phyloP scores from a whole-genome alignment of 2,329 filamentous ascomycete genomes.

The Fonsecaea erecta region DNA sequence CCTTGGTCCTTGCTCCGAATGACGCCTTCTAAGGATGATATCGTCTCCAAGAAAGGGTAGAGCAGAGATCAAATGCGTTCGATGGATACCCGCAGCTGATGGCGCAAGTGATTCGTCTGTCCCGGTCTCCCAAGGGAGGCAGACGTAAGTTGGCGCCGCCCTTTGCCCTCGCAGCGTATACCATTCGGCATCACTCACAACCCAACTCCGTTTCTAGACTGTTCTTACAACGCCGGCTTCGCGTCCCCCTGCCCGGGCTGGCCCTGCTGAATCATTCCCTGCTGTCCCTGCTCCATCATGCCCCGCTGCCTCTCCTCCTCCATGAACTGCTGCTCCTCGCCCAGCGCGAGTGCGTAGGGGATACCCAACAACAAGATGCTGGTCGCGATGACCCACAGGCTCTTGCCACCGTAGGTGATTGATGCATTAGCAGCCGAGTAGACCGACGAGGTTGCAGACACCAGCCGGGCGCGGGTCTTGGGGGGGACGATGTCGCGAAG shows the following conservation, averaged over 20 bases:
- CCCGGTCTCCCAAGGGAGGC: background rate
- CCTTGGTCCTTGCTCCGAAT: background rate
- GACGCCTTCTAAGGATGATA: background rate
- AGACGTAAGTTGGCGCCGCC: background rate
- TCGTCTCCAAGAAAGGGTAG: background rate
- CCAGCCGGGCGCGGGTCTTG: slow-evolving; percentile 70
- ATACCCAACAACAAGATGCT: slow-evolving; percentile 88
- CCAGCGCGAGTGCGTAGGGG: slow-evolving; percentile 88
- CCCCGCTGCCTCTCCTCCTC: slow-evolving; percentile 98
- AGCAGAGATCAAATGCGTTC: background rate
- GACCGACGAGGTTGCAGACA: slow-evolving; percentile 58
- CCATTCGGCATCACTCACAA: background rate
- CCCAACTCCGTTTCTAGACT: background rate
- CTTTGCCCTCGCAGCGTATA: too few relatives aligned
- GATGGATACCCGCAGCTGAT: background rate
- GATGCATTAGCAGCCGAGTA: slow-evolving; percentile 52
- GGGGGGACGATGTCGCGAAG: slow-evolving; percentile 78
- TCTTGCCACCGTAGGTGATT: slow-evolving; percentile 74
- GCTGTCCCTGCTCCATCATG: slow-evolving; percentile 78
- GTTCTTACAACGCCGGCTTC: slow-evolving; percentile 30
- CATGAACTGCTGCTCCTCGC: slow-evolving; percentile 93
- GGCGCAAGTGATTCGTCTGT: background rate
- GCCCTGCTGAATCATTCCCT: slow-evolving; percentile 32
- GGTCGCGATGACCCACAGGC: slow-evolving; percentile 88
- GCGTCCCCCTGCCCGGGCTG: slow-evolving; percentile 22